Evolutionary conservation across 495 filamentous ascomycete genomes (phyloP).

Genomic region (Extremus antarcticus): DNA sequence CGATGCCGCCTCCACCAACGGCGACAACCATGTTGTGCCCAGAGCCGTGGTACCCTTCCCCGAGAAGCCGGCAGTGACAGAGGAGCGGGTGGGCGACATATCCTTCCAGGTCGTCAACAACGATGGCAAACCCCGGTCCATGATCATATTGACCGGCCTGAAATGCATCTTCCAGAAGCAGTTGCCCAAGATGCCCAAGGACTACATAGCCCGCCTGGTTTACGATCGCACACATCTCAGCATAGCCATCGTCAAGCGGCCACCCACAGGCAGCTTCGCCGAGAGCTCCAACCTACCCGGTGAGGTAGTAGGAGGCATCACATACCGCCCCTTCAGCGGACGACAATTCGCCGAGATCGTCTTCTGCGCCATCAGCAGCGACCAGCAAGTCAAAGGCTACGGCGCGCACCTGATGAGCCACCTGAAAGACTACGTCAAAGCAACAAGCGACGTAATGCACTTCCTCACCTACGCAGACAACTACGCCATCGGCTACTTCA

Average conservation of each 20-base stretch:
- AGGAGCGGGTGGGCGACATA: conserved; percentile 91
- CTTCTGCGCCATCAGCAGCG: conserved; percentile 94
- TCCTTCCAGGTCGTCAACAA: conserved; percentile 98
- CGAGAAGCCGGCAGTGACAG: conserved; percentile 74
- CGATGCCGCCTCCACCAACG: background rate
- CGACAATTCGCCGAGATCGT: conserved; percentile 96
- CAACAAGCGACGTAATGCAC: conserved; percentile 92
- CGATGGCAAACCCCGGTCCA: conserved; percentile 73
- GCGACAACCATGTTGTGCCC: background rate
- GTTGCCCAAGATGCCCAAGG: conserved; percentile 96
- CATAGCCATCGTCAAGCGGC: conserved; percentile 82
- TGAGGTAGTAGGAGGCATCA: conserved; percentile 59
- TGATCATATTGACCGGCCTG: conserved; percentile 87
- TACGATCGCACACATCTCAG: conserved; percentile 94
- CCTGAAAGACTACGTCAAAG: conserved; percentile 97
- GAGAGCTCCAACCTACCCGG: conserved; percentile 12
- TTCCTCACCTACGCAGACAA: conserved; percentile 98
- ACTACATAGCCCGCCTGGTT: conserved; percentile 93
- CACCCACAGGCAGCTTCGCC: conserved; percentile 7
- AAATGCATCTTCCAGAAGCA: conserved; percentile 99
- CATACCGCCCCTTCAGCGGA: conserved; percentile 88
- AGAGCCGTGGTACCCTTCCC: conserved; percentile 4
- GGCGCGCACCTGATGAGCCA: conserved; percentile 97
- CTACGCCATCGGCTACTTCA: conserved; percentile 98
- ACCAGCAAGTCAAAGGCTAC: conserved; percentile 97